A percentile compares a stretch with the other conserved stretches of the same genome.
These are phyloP conservation scores for Ogataea paraovalis DNA, from an alignment of 805 yeast genomes.

Conservation along the genomic window DNA sequence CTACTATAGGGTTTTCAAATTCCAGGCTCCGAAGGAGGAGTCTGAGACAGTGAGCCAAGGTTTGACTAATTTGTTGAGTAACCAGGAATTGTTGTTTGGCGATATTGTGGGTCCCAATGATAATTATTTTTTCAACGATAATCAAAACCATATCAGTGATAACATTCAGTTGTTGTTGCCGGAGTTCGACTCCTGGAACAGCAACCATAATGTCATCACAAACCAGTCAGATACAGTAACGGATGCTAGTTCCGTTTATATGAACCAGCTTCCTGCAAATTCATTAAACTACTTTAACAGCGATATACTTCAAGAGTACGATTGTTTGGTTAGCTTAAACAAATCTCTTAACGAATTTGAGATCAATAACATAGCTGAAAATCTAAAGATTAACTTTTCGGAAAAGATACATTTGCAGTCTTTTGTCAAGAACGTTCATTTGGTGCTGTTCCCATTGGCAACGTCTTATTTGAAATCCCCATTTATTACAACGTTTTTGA, in stretches of 20 bases:
- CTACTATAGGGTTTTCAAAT: conserved; percentile 29
- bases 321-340: conserved; percentile 17
- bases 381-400: conserved; percentile 18
- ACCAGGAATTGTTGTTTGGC: conserved; percentile 24
- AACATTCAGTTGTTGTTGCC: conserved; percentile 10
- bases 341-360: conserved; percentile 16
- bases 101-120: conserved; percentile 16
- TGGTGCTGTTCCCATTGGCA: conserved; percentile 26
- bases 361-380: conserved; percentile 16
- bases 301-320: conserved; percentile 14
- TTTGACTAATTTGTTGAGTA: conserved; percentile 14
- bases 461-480: conserved; percentile 27
- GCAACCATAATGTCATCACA: background rate
- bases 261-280: background rate
- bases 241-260: background rate
- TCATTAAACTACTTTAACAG: background rate
- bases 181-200: conserved; percentile 6
- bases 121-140: conserved; percentile 7
- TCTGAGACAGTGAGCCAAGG: conserved; percentile 6
- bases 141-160: conserved; percentile 2
- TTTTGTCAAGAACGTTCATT: conserved; percentile 27
- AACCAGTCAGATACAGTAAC: background rate
- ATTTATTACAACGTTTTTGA: conserved; percentile 22
- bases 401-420: conserved; percentile 25
- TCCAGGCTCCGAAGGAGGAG: conserved; percentile 16